Conservation (phyloP, 257 asterid genomes). For the Catharanthus roseus region DNA sequence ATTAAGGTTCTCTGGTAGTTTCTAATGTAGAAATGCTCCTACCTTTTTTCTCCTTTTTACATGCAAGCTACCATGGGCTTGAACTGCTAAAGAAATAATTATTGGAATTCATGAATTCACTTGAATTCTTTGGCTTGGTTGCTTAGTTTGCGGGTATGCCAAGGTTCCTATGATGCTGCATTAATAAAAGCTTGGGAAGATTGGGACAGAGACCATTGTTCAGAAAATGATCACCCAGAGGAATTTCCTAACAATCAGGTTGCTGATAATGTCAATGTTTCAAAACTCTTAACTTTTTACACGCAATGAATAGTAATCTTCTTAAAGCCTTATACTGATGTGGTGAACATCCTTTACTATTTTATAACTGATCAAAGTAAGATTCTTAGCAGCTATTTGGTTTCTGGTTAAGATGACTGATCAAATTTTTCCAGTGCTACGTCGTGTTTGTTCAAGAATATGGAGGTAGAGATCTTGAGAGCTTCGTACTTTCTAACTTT, state of each 20-base stretch:
- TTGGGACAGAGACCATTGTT: slow-evolving; percentile 70
- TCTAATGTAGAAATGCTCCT: not conserved
- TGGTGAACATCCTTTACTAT: not conserved
- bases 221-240: slow-evolving; percentile 90
- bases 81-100: not conserved
- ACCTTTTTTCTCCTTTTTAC: not conserved
- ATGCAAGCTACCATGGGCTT: not conserved
- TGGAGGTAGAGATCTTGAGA: slow-evolving; percentile 91
- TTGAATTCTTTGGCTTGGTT: not conserved
- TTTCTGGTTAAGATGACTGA: not conserved
- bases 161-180: slow-evolving; percentile 72
- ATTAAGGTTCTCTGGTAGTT: not conserved
- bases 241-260: slow-evolving; percentile 84
- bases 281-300: not conserved
- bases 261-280: slow-evolving; percentile 15
- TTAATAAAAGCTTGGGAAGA: slow-evolving; percentile 86
- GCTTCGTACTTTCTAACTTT: slow-evolving; percentile 72
- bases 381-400: not conserved
- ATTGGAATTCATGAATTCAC: not conserved
- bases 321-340: not conserved
- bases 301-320: not conserved
- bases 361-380: slow-evolving; percentile 7
- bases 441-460: slow-evolving; percentile 89
- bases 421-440: slow-evolving; percentile 45
- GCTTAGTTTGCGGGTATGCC: slow-evolving; percentile 74